Base-by-base conservation (phyloP, 1,139 yeast genomes). In the Oligophagozyma castellii region DNA sequence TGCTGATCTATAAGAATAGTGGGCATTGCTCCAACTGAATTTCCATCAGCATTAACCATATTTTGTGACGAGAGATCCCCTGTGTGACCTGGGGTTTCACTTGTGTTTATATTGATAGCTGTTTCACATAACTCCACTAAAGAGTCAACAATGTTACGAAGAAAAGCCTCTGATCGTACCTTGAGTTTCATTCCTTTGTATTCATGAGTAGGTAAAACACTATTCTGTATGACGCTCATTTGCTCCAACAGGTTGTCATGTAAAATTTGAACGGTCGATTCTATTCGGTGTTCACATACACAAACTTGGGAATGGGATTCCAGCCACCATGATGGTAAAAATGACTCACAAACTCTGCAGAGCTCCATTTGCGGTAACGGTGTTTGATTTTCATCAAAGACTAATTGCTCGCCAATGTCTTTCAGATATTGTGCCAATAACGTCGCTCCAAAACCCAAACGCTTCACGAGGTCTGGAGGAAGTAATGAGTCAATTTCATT, bases 321-420 rank as follows among this genome's bases (percentile, higher is more conserved):
- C 29, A 89, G 63, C 75, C 93, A 89, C 98, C 98, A 92, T 2
- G 89, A 83, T 1, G 95, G 95, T n/a, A 86, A 73, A 29, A 70
- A 69, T 16, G 74, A 72, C 46, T 92, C 99, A 54, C 99, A 92
- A 13, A 92, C 84, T 29, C 95, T 65, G 52, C 99, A 92, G 23
- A 86, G 59, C 25, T 83, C 80, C 26, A 73, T 63, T 22, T 75
- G 75, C 0, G 93, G 94, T 18, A 73, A 67, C 0, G 94, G 93
- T 0, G 79, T 70, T 15, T 67, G 63, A 12, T 59, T 64, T 39
- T 74, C 78, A 38, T 75, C 76, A 5, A 72, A 63, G 4, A 75
- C 63, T 14, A 71, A 77, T 29, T 66, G 51, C 24, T 73, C 75
- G 21, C 74, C 68, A 5, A 89, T 58, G 34, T 65, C 64, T 29